phyloP scores from a whole-genome alignment of 1,284 basidiomycete genomes.

The Moniliella sp. region DNA sequence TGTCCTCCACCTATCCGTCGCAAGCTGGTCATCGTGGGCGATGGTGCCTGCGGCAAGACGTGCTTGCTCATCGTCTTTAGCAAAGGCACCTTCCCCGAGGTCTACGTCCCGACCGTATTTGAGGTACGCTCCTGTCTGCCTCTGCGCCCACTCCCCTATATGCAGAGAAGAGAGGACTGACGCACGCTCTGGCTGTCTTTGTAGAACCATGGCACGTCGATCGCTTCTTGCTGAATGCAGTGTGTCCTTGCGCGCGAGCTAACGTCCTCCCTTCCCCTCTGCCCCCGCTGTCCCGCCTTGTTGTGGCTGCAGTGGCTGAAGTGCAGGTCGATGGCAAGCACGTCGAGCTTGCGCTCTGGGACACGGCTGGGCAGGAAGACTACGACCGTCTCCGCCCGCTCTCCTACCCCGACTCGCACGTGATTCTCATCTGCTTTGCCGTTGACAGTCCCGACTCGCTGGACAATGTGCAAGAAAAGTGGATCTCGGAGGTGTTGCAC shows the following conservation, averaged over 20 bases:
- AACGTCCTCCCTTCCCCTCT: not conserved
- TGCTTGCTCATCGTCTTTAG: slow-evolving; percentile 64
- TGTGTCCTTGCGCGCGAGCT: not conserved
- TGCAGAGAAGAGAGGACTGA: too few species aligned
- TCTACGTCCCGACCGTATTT: slow-evolving; percentile 78
- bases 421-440: slow-evolving; percentile 79
- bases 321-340: slow-evolving; percentile 75
- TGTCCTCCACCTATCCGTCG: too few species aligned
- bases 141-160: too few species aligned
- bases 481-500: slow-evolving; percentile 81
- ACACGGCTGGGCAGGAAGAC: slow-evolving; percentile 76
- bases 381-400: slow-evolving; percentile 41
- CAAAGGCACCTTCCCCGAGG: slow-evolving; percentile 43
- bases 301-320: slow-evolving; percentile 54
- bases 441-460: slow-evolving; percentile 75
- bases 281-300: not conserved
- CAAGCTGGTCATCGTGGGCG: slow-evolving; percentile 49
- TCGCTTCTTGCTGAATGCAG: not conserved
- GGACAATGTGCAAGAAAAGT: slow-evolving; percentile 90
- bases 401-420: slow-evolving; percentile 73
- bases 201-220: too few species aligned
- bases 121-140: slow-evolving; percentile 37
- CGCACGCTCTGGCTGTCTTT: too few species aligned
- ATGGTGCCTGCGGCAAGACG: slow-evolving; percentile 67
- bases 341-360: slow-evolving; percentile 78